Percentiles rank a stretch among this genome's conserved stretches.
These are phyloP conservation scores for Teratosphaeria pseudoeucalypti DNA, from an alignment of 2,329 filamentous ascomycete genomes.

Conservation along the genomic window DNA sequence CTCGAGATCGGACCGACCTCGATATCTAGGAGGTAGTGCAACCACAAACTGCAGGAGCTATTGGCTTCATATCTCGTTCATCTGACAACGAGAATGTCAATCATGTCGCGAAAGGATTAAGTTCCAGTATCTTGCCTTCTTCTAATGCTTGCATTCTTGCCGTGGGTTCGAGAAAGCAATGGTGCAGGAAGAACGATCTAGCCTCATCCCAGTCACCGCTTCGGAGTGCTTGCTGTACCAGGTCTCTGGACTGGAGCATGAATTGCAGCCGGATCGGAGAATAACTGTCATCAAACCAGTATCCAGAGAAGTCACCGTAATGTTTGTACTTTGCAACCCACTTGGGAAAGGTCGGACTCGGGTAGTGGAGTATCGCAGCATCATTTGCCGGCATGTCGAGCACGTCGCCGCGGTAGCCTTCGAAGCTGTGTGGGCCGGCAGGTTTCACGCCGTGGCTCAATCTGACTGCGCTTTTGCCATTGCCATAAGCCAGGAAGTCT, in stretches of 20 bases:
- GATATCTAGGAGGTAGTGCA: no score
- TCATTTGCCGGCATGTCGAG: background rate
- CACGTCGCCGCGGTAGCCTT: background rate
- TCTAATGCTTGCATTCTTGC: background rate
- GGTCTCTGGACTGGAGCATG: background rate
- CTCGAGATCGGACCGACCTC: no score
- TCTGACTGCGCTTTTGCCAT: constrained; percentile 1
- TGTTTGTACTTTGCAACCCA: constrained; percentile 1
- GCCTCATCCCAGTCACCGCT: background rate
- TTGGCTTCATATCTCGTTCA: no score
- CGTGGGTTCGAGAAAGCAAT: background rate
- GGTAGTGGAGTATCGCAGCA: constrained; percentile 1
- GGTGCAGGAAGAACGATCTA: background rate
- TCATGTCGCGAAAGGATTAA: background rate
- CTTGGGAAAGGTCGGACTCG: background rate
- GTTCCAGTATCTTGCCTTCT: background rate
- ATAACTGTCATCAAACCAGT: background rate
- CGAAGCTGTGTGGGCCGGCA: background rate
- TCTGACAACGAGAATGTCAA: background rate
- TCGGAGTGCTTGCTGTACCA: constrained; percentile 1
- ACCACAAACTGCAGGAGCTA: no score
- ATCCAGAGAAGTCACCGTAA: background rate
- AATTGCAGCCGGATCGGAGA: background rate
- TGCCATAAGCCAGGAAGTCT: constrained; percentile 1
- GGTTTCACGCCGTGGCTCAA: background rate